Evolutionary conservation across 2,329 filamentous ascomycete species (phyloP), one percentile per base, ranked within the genome.

Genomic region (Davidsoniella virescens): DNA sequence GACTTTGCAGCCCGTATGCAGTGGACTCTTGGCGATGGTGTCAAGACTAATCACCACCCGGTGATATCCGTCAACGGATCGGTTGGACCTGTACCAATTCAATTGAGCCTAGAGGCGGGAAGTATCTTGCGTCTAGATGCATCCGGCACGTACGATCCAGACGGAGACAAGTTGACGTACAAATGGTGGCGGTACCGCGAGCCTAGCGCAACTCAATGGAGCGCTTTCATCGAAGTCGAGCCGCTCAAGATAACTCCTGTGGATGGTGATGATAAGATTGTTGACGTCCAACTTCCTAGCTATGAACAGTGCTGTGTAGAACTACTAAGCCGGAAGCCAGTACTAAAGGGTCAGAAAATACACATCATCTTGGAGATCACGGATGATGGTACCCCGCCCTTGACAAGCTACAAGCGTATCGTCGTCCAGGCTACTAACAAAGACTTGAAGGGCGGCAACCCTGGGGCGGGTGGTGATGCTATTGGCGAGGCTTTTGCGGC

Each of bases 301-400:
- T 61, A 65, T 0, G 67, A 70, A 17, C 64, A 66, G 54, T 69
- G 64, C 38, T 66, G 62, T 8, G 33, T 48, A 14, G 54, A 68
- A 64, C 38, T 66, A 62, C 8, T 65, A 16, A 60, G 58, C 44
- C 57, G 61, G 17, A 59, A 63, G 42, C 60, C 65, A 10, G 54
- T 66, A 26, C 59, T 56, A 3, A 60, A 61, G 48, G 70, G 70
- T 2, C 64, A 71, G 57, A 54, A 65, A 41, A 59, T 72, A 54
- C 71, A 73, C 58, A 54, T 73, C 38, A 67, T 75, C 23, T 60
- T 75, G 1, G 67, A 72, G 54, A 69, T 73, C 4, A 67, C 59
- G 6, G 67, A 71, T 50, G 57, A 61, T 17, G 70, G 70, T 1
- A 59, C 58, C 3, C 67, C 67, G 17, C 58, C 60, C 6, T 57